phyloP scores from a whole-genome alignment of 345 rosid genomes.

The Brassica juncea region DNA sequence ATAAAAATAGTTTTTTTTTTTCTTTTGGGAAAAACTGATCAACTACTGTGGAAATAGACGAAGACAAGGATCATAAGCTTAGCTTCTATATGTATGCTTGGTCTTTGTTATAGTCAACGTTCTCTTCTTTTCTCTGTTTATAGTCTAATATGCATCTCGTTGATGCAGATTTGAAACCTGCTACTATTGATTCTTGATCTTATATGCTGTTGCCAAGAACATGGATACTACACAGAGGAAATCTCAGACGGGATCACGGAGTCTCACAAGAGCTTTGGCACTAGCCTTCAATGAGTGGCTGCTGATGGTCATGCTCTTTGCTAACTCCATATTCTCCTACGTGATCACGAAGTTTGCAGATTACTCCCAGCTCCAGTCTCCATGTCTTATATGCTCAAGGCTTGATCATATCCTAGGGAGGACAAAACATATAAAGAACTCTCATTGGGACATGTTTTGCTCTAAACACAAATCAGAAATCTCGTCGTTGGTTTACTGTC shows the following conservation, averaged over 20 bases:
- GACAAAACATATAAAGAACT: constrained; percentile 41
- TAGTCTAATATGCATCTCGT: no score
- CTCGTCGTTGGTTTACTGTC: constrained; percentile 79
- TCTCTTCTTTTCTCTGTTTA: constrained; percentile 25
- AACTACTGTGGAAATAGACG: neutral
- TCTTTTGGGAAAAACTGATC: neutral
- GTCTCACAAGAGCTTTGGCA: constrained; percentile 57
- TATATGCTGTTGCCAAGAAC: constrained; percentile 12
- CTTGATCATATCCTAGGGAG: constrained; percentile 79
- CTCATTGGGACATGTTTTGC: constrained; percentile 75
- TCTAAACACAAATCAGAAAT: constrained; percentile 77
- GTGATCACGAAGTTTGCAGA: constrained; percentile 67
- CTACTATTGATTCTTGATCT: constrained; percentile 26
- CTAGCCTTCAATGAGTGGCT: constrained; percentile 80
- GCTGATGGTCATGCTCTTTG: constrained; percentile 66
- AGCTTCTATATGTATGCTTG: neutral
- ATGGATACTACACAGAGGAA: constrained; percentile 56
- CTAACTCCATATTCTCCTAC: constrained; percentile 62
- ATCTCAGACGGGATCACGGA: constrained; percentile 41
- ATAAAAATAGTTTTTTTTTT: neutral
- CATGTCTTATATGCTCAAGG: constrained; percentile 81
- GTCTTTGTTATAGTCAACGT: constrained; percentile 27
- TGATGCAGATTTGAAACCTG: constrained; percentile 31
- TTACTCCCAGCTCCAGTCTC: constrained; percentile 58
- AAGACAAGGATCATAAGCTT: neutral